Conservation (phyloP, 805 yeast genomes). For the Pichia rugopelliculosa region DNA sequence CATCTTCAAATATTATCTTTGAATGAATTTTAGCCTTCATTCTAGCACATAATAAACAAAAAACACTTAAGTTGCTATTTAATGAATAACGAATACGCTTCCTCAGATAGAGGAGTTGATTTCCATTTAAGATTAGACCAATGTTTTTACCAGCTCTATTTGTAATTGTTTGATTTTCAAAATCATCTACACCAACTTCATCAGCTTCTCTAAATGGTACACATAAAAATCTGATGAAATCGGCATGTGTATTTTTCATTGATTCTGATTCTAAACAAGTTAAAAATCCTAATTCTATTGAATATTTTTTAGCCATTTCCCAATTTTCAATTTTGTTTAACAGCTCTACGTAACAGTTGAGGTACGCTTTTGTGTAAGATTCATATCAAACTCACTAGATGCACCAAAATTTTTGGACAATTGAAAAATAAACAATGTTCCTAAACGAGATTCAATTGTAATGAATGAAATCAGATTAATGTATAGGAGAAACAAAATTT, state of each 20-base stretch:
- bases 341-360: slow-evolving; percentile 69
- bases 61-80: slow-evolving; percentile 93
- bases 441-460: too few species aligned
- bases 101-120: slow-evolving; percentile 96
- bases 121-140: slow-evolving; percentile 81
- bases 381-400: slow-evolving; percentile 67
- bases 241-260: slow-evolving; percentile 90
- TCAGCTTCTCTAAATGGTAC: slow-evolving; percentile 74
- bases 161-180: slow-evolving; percentile 81
- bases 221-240: slow-evolving; percentile 82
- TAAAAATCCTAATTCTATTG: slow-evolving; percentile 73
- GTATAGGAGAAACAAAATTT: too few species aligned
- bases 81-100: slow-evolving; percentile 94
- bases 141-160: slow-evolving; percentile 87
- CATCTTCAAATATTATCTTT: slow-evolving; percentile 63
- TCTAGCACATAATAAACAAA: slow-evolving; percentile 81
- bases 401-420: slow-evolving; percentile 99
- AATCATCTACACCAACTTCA: slow-evolving; percentile 54
- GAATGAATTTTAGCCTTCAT: slow-evolving; percentile 80
- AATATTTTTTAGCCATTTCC: slow-evolving; percentile 52
- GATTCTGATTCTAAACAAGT: slow-evolving; percentile 84
- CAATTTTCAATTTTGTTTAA: slow-evolving; percentile 61
- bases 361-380: slow-evolving; percentile 62
- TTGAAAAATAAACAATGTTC: too few species aligned
- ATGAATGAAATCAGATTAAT: too few species aligned